phyloP scores from a whole-genome alignment of 2,329 filamentous ascomycete genomes.

The Rhynchosporium agropyri region DNA sequence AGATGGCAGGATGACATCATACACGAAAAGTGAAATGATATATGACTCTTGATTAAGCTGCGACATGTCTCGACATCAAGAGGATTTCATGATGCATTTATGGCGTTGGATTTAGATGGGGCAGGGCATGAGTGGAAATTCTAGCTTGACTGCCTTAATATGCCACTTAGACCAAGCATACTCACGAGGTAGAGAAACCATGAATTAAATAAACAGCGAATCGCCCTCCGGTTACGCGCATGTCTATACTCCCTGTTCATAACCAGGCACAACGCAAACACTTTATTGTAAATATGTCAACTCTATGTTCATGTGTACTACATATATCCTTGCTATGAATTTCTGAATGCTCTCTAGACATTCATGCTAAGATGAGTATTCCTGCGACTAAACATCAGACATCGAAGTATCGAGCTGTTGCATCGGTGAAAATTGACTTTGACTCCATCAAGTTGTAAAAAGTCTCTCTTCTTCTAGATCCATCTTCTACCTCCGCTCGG shows the following conservation, averaged over 20 bases:
- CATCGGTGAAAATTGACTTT: not conserved
- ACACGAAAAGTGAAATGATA: not conserved
- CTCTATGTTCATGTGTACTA: too few relatives aligned
- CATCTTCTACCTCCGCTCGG: constrained; percentile 1
- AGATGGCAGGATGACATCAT: constrained; percentile 39
- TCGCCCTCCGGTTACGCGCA: not conserved
- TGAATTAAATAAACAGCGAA: not conserved
- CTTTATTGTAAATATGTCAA: not conserved
- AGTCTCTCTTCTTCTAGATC: not conserved
- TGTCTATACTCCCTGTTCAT: not conserved
- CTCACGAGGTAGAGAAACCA: not conserved
- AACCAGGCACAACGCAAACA: not conserved
- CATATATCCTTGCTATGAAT: too few relatives aligned
- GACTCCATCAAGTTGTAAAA: too few relatives aligned
- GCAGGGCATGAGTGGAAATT: not conserved
- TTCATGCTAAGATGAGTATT: not conserved
- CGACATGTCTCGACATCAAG: constrained; percentile 26
- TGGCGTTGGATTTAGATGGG: constrained; percentile 16
- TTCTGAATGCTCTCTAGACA: not conserved
- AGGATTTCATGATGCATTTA: constrained; percentile 21
- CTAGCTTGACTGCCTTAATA: not conserved
- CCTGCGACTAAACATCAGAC: not conserved
- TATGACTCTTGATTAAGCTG: constrained; percentile 1
- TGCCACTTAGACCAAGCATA: not conserved
- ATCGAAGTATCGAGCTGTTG: not conserved